A percentile compares a stretch with the other conserved stretches of the same genome.
These are phyloP conservation scores for Arabidopsis suecica DNA, from an alignment of 345 rosid species.

Conservation along the genomic window DNA sequence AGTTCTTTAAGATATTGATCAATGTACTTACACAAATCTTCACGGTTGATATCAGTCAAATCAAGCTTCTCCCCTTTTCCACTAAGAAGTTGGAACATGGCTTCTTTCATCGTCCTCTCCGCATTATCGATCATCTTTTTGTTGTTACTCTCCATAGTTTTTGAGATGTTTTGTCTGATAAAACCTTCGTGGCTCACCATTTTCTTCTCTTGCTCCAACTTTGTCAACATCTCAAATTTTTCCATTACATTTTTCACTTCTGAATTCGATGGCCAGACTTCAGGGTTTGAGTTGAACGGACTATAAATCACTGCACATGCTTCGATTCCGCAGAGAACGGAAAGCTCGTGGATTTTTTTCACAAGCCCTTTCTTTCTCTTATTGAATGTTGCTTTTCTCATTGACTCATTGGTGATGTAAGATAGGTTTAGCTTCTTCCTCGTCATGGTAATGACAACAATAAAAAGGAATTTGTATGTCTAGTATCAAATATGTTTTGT, in stretches of 20 bases:
- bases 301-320: constrained; percentile 45
- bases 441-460: constrained; percentile 30
- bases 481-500: background rate
- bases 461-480: background rate
- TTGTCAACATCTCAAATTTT: constrained; percentile 29
- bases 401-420: constrained; percentile 44
- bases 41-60: background rate
- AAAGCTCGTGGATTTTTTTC: constrained; percentile 45
- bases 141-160: background rate
- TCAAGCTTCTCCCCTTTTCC: background rate
- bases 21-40: constrained; percentile 18
- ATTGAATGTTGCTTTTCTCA: constrained; percentile 47
- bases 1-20: constrained; percentile 22
- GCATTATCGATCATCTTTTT: constrained; percentile 31
- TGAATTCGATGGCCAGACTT: constrained; percentile 42
- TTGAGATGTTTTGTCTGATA: constrained; percentile 40
- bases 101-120: constrained; percentile 30
- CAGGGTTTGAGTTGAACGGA: constrained; percentile 40
- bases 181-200: constrained; percentile 48
- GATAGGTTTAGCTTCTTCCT: constrained; percentile 48
- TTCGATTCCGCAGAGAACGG: constrained; percentile 45
- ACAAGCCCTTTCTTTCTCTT: constrained; percentile 50
- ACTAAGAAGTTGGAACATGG: constrained; percentile 23
- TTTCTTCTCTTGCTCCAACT: constrained; percentile 40
- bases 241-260: constrained; percentile 23